phyloP scores from a whole-genome alignment of 768 basidiomycete species.

The Suillus weaverae region DNA sequence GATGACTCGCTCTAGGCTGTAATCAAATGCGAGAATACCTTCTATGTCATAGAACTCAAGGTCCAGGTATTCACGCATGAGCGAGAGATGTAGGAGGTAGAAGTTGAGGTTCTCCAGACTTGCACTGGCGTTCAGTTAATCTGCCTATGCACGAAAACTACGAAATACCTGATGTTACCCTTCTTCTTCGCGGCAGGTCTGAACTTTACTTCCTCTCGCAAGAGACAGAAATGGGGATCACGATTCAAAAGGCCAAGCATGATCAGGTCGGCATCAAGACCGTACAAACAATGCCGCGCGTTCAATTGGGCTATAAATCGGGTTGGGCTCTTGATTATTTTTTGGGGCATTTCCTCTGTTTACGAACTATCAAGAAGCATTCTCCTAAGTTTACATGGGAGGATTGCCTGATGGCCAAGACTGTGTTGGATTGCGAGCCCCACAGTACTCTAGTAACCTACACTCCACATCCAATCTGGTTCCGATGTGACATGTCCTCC shows the following conservation, averaged over 20 bases:
- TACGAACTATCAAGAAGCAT: no score
- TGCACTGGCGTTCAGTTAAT: constrained; percentile 12
- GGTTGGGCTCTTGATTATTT: constrained; percentile 92
- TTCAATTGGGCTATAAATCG: constrained; percentile 96
- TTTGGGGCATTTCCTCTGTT: no score
- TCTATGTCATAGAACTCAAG: constrained; percentile 85
- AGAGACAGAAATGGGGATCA: constrained; percentile 96
- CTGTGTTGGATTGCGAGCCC: no score
- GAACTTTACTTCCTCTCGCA: constrained; percentile 98
- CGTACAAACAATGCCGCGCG: constrained; percentile 96
- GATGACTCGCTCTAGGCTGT: constrained; percentile 91
- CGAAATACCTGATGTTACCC: constrained; percentile 49
- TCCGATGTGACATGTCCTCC: no score
- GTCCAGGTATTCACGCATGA: constrained; percentile 97
- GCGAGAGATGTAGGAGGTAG: constrained; percentile 89
- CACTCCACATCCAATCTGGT: no score
- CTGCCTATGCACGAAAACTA: neutral
- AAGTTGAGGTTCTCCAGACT: constrained; percentile 83
- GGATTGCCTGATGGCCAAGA: no score
- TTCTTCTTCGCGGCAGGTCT: constrained; percentile 80
- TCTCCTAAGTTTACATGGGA: no score
- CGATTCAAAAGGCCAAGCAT: constrained; percentile 97
- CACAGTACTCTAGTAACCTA: no score
- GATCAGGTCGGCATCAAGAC: constrained; percentile 96
- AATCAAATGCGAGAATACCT: constrained; percentile 68